Base-by-base conservation (phyloP, 192 early-diverging fungal species). In the Helicostylum pulchrum region DNA sequence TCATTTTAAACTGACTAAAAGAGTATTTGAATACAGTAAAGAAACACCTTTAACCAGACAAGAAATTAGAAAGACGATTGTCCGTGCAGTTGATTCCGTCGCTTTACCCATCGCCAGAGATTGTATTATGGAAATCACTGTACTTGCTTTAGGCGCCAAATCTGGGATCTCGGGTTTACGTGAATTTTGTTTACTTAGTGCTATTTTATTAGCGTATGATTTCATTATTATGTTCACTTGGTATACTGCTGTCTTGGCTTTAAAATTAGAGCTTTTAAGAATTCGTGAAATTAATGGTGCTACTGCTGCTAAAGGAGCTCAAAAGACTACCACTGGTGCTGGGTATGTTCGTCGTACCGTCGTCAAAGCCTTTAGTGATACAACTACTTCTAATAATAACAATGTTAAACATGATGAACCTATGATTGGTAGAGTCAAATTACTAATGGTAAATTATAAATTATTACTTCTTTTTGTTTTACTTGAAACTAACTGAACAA, bases 131-230 rank as follows among this genome's bases (percentile, higher is more conserved):
- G 94, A 95, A 73, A 92, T 92, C 42, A 75, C 79, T 45, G 84
- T 95, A 14, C 79, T 97, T 65, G 78, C 80, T 9, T 75, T 88
- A 23, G 94, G 91, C 10, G 89, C 90, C 55, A 78, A 88, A 62
- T 85, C 89, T 7, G 88, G 90, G 39, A 83, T 93, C 39, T 73
- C 77, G 53, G 88, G 88, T 47, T 71, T 97, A 54, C 81, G 82
- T 65, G 90, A 94, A 71, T 92, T 95, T 64, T 92, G 91, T 74
- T 72, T 92, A 30, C 70, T 94, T 12, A 90, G 88, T 30, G 85
- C 85, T 14, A 85, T 95, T 52, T 83, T 94, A 54, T 75, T 93
- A 21, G 75, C 88, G 60, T 93, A 92, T 62, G 95, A 97, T 73
- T 83, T 85, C 60, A 56, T 88, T 47, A 82, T 92, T 44, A 74